Evolutionary conservation across 2,329 filamentous ascomycete genomes (phyloP).

Genomic region (Calonectria leucothoes): DNA sequence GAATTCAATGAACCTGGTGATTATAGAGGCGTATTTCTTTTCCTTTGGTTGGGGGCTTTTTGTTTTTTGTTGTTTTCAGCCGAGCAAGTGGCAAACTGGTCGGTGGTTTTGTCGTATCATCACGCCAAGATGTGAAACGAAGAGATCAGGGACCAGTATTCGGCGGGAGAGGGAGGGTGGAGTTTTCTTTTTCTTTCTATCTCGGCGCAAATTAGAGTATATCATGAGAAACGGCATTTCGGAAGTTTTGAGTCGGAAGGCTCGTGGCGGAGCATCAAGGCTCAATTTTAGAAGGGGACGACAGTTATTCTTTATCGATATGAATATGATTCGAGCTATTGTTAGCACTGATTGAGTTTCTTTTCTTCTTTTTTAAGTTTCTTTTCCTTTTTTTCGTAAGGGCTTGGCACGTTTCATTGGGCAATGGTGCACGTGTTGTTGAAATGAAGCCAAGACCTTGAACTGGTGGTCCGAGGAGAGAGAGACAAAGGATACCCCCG

Average conservation of each 20-base stretch:
- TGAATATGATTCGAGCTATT: neutral
- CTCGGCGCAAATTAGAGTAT: neutral
- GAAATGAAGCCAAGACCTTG: neutral
- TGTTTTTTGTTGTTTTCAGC: neutral
- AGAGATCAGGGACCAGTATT: neutral
- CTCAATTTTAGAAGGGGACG: neutral
- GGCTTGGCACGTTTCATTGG: neutral
- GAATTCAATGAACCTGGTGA: neutral
- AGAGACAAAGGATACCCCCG: neutral
- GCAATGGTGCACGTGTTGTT: neutral
- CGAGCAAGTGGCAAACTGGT: neutral
- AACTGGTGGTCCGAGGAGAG: neutral
- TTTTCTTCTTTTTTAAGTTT: neutral
- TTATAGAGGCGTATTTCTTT: neutral
- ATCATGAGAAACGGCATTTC: neutral
- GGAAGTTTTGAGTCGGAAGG: neutral
- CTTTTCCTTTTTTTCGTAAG: neutral
- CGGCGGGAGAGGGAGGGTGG: neutral
- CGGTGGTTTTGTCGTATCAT: neutral
- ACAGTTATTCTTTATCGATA: neutral
- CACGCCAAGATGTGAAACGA: neutral
- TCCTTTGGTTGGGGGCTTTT: neutral
- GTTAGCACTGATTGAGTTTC: neutral
- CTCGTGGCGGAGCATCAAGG: neutral
- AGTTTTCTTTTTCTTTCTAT: neutral